These are phyloP conservation scores for Naganishia liquefaciens DNA, from an alignment of 1,284 basidiomycete genomes.

Conservation along the genomic window DNA sequence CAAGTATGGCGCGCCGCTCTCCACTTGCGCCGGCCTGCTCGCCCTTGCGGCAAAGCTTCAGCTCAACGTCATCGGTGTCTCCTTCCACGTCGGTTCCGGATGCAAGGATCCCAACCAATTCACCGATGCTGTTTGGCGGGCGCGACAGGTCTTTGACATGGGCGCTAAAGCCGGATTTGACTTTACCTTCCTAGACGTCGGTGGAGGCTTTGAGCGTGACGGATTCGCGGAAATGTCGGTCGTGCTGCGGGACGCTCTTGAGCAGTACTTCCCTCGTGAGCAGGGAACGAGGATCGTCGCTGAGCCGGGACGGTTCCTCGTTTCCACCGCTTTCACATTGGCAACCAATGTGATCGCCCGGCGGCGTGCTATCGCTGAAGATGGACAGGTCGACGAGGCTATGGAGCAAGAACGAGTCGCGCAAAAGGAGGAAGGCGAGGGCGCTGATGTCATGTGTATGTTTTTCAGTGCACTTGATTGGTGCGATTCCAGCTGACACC, in stretches of 20 bases:
- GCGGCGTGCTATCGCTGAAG: slow-evolving; percentile 56
- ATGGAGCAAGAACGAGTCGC: slow-evolving; percentile 34
- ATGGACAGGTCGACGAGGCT: slow-evolving; percentile 30
- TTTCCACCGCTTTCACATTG: slow-evolving; percentile 87
- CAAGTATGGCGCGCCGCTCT: slow-evolving; percentile 94
- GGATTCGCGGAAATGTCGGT: slow-evolving; percentile 80
- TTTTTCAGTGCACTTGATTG: background rate
- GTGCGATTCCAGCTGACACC: background rate
- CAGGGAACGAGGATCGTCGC: slow-evolving; percentile 81
- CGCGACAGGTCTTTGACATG: slow-evolving; percentile 84
- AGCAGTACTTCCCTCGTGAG: slow-evolving; percentile 77
- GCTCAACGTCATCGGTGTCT: slow-evolving; percentile 89
- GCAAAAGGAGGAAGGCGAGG: slow-evolving; percentile 49
- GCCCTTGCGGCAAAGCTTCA: slow-evolving; percentile 74
- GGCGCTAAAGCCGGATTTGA: slow-evolving; percentile 76
- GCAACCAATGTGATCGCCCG: slow-evolving; percentile 94
- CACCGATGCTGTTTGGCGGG: slow-evolving; percentile 82
- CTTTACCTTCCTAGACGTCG: slow-evolving; percentile 85
- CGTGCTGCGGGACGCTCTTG: slow-evolving; percentile 72
- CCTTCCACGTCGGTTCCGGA: slow-evolving; percentile 97
- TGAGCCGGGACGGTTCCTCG: slow-evolving; percentile 95
- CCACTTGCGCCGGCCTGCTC: slow-evolving; percentile 76
- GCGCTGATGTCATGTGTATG: slow-evolving; percentile 57
- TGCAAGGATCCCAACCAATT: slow-evolving; percentile 91
- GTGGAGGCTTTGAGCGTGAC: slow-evolving; percentile 91